Conservation (phyloP, 1,284 basidiomycete genomes). For the Irpex sp. region DNA sequence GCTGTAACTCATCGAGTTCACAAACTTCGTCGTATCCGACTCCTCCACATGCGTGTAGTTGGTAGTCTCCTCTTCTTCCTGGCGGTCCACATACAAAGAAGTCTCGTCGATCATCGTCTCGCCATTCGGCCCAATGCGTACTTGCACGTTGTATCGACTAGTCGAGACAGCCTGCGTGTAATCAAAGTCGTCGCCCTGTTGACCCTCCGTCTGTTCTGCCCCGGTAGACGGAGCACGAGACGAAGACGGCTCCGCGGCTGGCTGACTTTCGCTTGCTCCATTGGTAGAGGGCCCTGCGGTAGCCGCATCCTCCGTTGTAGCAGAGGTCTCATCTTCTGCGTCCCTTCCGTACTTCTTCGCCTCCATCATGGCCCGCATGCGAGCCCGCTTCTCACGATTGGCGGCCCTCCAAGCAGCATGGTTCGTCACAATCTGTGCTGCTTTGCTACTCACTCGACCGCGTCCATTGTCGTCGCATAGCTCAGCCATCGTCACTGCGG, state of each 20-base stretch:
- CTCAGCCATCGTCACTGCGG: slow-evolving; percentile 70
- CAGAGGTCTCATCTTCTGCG: slow-evolving; percentile 41
- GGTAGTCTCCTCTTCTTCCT: slow-evolving; percentile 57
- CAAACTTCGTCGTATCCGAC: slow-evolving; percentile 77
- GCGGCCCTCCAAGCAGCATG: slow-evolving; percentile 64
- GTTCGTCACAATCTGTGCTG: slow-evolving; percentile 61
- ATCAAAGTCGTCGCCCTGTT: slow-evolving; percentile 51
- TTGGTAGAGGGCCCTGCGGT: slow-evolving; percentile 15
- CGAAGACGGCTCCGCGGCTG: not conserved
- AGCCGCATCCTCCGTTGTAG: not conserved
- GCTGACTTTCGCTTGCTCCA: not conserved
- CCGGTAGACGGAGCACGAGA: slow-evolving; percentile 1
- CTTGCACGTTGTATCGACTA: slow-evolving; percentile 75
- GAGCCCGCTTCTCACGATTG: slow-evolving; percentile 59
- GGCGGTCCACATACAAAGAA: slow-evolving; percentile 71
- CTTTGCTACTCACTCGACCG: slow-evolving; percentile 72
- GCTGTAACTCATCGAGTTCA: slow-evolving; percentile 81
- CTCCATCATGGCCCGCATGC: slow-evolving; percentile 60
- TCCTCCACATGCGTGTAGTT: slow-evolving; percentile 81
- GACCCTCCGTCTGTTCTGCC: slow-evolving; percentile 10
- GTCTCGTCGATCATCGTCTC: slow-evolving; percentile 81
- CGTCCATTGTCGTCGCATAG: slow-evolving; percentile 72
- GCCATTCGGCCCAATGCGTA: slow-evolving; percentile 78
- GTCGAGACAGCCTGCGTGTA: slow-evolving; percentile 60
- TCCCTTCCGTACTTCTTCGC: slow-evolving; percentile 66